Conservation (phyloP, 1,284 basidiomycete species). For the Ustilago crameri region DNA sequence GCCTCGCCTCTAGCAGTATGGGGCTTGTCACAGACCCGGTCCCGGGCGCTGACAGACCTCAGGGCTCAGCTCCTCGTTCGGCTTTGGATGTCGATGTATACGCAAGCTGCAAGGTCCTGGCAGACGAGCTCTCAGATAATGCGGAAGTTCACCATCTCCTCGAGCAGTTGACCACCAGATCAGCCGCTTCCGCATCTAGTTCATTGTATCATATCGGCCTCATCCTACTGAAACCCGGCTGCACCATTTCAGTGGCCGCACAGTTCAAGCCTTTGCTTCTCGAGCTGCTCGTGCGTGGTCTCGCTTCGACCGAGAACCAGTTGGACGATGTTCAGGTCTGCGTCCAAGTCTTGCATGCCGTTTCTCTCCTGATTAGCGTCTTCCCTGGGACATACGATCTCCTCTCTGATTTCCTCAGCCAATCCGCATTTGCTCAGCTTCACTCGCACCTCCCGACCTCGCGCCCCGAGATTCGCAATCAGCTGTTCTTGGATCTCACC, state of each 20-base stretch:
- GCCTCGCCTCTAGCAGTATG: conserved; percentile 5
- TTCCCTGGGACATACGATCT: conserved; percentile 55
- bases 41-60: neutral
- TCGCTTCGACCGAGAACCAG: conserved; percentile 30
- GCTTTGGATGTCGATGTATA: conserved; percentile 31
- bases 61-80: conserved; percentile 15
- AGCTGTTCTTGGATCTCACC: conserved; percentile 32
- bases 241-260: conserved; percentile 56
- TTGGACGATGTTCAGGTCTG: conserved; percentile 4
- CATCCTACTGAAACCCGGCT: conserved; percentile 56
- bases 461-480: conserved; percentile 20
- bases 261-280: conserved; percentile 62
- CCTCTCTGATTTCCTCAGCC: conserved; percentile 35
- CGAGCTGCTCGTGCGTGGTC: conserved; percentile 59
- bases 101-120: conserved; percentile 19
- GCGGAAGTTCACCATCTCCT: neutral
- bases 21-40: conserved; percentile 8
- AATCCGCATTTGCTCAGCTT: conserved; percentile 34
- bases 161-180: conserved; percentile 9
- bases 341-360: conserved; percentile 24
- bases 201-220: conserved; percentile 56
- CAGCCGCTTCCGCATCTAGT: conserved; percentile 3
- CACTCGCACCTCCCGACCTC: conserved; percentile 7
- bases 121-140: conserved; percentile 12
- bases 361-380: conserved; percentile 47